Conservation (phyloP, 257 asterid species). For the Ligustrum vulgare region DNA sequence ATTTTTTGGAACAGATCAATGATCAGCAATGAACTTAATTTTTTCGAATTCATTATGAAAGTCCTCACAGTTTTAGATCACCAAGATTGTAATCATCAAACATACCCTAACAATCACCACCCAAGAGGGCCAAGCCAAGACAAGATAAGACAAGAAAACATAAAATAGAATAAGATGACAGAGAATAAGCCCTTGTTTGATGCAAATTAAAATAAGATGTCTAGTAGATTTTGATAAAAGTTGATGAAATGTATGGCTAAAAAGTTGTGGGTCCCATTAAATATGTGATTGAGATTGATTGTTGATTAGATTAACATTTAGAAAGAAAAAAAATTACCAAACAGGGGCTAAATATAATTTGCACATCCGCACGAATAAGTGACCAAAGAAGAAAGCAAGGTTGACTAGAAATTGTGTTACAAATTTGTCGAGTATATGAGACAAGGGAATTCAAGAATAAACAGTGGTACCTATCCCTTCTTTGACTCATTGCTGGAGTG, state of each 20-base stretch:
- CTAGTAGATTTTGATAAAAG: no score
- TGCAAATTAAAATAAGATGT: no score
- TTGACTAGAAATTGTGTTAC: not conserved
- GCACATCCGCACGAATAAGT: not conserved
- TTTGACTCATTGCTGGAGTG: constrained; percentile 95
- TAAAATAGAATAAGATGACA: no score
- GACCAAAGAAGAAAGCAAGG: not conserved
- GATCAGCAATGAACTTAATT: not conserved
- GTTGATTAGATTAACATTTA: no score
- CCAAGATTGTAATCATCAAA: not conserved
- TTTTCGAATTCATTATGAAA: not conserved
- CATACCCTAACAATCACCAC: not conserved
- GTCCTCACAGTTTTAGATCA: not conserved
- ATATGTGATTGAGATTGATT: no score
- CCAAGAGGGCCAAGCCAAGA: no score
- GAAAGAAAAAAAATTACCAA: no score
- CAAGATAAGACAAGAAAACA: not conserved
- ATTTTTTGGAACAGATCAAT: not conserved
- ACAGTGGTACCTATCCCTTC: constrained; percentile 82
- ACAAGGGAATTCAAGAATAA: not conserved
- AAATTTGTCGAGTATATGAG: not conserved
- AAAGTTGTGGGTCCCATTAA: no score
- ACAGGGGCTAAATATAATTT: no score
- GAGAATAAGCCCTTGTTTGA: no score
- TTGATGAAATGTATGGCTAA: no score